These are phyloP conservation scores for Rhizophagus clarus DNA, from an alignment of 192 early-diverging fungal species.

Conservation along the genomic window DNA sequence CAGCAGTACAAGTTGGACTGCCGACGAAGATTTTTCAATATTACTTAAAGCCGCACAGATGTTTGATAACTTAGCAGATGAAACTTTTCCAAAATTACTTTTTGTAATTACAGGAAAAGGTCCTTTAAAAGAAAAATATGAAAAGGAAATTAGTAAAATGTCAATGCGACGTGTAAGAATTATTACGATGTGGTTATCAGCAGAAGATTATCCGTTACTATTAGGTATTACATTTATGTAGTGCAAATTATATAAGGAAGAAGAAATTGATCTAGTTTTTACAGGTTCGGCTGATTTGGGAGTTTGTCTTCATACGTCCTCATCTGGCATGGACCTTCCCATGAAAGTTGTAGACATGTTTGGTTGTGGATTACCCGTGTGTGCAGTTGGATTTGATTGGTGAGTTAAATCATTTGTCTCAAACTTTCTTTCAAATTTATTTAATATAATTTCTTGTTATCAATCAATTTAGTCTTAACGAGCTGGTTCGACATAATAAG, in stretches of 20 bases:
- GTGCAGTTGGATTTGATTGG: slow-evolving; percentile 51
- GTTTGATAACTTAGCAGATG: slow-evolving; percentile 51
- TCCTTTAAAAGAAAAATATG: slow-evolving; percentile 73
- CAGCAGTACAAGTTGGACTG: slow-evolving; percentile 92
- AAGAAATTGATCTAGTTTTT: neutral
- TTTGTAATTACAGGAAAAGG: slow-evolving; percentile 95
- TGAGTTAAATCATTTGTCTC: slow-evolving; percentile 1
- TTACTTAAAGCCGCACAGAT: slow-evolving; percentile 67
- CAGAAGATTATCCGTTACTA: slow-evolving; percentile 83
- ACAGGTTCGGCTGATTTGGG: slow-evolving; percentile 91
- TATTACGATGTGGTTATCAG: slow-evolving; percentile 78
- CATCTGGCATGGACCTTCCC: slow-evolving; percentile 93
- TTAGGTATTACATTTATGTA: slow-evolving; percentile 56
- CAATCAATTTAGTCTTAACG: slow-evolving; percentile 9
- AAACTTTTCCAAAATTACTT: slow-evolving; percentile 56
- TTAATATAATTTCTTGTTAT: too few relatives aligned
- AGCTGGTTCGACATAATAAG: slow-evolving; percentile 26
- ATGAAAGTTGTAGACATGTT: slow-evolving; percentile 99
- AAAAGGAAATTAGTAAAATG: slow-evolving; percentile 60
- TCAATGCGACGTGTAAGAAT: slow-evolving; percentile 58
- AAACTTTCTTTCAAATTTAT: neutral
- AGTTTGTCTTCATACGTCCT: slow-evolving; percentile 90
- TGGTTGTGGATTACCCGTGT: slow-evolving; percentile 91
- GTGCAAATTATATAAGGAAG: neutral
- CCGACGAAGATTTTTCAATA: slow-evolving; percentile 92